A percentile compares a stretch with the other conserved stretches of the same genome.
phyloP scores from a whole-genome alignment of 768 basidiomycete species.

The Suillus plorans region DNA sequence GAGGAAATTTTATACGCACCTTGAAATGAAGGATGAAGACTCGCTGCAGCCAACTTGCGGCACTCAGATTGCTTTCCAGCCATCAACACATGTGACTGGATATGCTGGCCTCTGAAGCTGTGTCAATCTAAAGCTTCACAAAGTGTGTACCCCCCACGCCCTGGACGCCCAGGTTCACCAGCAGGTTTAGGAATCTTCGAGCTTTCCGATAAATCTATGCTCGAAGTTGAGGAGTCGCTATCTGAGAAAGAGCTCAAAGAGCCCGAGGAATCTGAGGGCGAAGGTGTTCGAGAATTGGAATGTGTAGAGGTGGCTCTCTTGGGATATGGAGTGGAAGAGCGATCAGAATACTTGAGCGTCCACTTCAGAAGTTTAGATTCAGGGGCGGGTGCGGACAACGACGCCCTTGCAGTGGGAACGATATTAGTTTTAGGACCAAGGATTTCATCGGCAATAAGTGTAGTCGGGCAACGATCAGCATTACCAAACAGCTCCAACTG shows the following conservation, averaged over 20 bases:
- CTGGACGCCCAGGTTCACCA: slow-evolving; percentile 22
- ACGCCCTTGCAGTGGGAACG: not conserved
- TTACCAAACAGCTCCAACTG: not conserved
- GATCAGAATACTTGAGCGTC: not conserved
- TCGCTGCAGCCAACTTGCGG: no score
- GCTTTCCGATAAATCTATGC: not conserved
- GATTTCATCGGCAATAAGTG: slow-evolving; percentile 1
- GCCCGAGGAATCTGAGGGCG: not conserved
- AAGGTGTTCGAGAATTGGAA: not conserved
- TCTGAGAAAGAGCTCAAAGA: not conserved
- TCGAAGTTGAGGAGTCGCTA: not conserved
- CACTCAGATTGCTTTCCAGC: no score
- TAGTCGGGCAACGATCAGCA: not conserved
- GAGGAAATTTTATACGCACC: no score
- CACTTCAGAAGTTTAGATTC: not conserved
- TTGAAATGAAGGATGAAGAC: no score
- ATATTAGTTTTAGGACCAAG: not conserved
- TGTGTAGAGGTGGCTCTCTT: not conserved
- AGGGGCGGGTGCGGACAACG: not conserved
- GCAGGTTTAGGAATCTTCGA: slow-evolving; percentile 25
- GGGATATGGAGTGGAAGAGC: not conserved
- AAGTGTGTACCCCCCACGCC: slow-evolving; percentile 26
- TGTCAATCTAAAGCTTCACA: slow-evolving; percentile 18
- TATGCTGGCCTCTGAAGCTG: no score
- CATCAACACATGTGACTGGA: no score